A percentile compares a stretch with the other conserved stretches of the same genome.
phyloP scores from a whole-genome alignment of 108 stramenopile genomes.

The Cylindrotheca fusiformis region DNA sequence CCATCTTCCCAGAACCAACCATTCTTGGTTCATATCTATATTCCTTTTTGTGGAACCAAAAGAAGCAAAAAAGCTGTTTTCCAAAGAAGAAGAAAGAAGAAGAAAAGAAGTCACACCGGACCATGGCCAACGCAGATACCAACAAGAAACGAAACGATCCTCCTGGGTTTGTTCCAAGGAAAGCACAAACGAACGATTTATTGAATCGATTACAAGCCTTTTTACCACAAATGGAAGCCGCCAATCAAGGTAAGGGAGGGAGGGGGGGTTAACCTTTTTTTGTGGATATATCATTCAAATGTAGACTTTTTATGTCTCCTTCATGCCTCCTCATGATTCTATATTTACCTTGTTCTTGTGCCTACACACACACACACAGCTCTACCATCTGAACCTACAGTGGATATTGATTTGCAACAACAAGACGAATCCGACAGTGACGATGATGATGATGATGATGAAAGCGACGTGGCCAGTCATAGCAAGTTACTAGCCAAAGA shows the following conservation, averaged over 20 bases:
- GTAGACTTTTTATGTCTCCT: slow-evolving; percentile 1
- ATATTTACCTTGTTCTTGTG: not conserved
- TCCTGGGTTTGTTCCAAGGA: not conserved
- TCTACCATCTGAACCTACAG: not conserved
- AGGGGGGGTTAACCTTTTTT: too few relatives aligned
- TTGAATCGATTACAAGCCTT: slow-evolving; percentile 30
- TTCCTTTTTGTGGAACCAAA: too few relatives aligned
- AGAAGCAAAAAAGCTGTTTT: too few relatives aligned
- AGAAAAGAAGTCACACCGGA: too few relatives aligned
- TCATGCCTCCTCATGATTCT: not conserved
- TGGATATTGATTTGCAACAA: not conserved
- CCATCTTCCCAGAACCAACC: too few relatives aligned
- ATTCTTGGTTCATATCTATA: too few relatives aligned
- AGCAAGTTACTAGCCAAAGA: not conserved
- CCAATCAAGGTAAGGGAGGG: slow-evolving; percentile 22
- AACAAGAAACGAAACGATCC: not conserved
- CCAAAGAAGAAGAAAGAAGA: too few relatives aligned
- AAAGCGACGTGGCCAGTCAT: slow-evolving; percentile 8
- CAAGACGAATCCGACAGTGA: slow-evolving; percentile 1
- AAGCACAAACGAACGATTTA: slow-evolving; percentile 16
- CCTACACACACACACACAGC: not conserved
- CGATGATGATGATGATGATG: slow-evolving; percentile 19
- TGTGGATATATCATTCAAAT: too few relatives aligned
- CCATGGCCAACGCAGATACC: too few relatives aligned
- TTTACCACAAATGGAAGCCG: slow-evolving; percentile 24